Evolutionary conservation across 139 green algal genomes (phyloP), one percentile per base, ranked within the genome.

Genomic region (Coccomyxa sp.): DNA sequence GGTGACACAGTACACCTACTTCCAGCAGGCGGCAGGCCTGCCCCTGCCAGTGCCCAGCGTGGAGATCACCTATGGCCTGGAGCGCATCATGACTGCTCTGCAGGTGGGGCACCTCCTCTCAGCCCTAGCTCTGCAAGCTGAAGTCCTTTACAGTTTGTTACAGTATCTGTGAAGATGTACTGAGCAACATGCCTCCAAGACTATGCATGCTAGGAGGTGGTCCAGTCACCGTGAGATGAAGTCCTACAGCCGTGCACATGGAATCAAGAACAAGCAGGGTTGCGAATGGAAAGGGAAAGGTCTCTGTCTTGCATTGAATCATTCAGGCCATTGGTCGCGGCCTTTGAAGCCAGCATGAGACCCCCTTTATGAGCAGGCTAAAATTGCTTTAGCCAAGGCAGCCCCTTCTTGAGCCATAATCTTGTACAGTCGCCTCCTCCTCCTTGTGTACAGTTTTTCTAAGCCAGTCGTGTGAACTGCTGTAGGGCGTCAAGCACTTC

Each of bases 1-100:
- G 39, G 75, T 83, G 1, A 79, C 79, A 9, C 79, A 99, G 88
- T 99, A 99, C 90, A 99, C 96, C 4, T 99, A 99, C 88, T 99
- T 99, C 82, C 96, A 99, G 86, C 78, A 83, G 82, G 83, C 83
- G 22, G 93, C 93, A 8, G 91, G 93, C 37, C 87, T 91, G 76
- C 73, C 86, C 22, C 85, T 98, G 54, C 81, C 90, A 33, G 87
- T 90, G 16, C 93, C 93, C 12, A 88, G 91, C 0, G 95, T 99
- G 64, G 96, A 99, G 87, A 99, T 99, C 78, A 99, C 97, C 1
- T 99, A 99, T 82, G 96, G 96, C 27, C 78, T 99, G 74, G 97
- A 99, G 90, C 91, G 97, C 39, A 99, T 99, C 85, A 82, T 99
- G 55, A 99, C 98, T 94, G 72, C 93, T 0, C 87, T 98, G 68